Evolutionary conservation across 306 rosid species (phyloP).

Genomic region (Nissolia schottii): DNA sequence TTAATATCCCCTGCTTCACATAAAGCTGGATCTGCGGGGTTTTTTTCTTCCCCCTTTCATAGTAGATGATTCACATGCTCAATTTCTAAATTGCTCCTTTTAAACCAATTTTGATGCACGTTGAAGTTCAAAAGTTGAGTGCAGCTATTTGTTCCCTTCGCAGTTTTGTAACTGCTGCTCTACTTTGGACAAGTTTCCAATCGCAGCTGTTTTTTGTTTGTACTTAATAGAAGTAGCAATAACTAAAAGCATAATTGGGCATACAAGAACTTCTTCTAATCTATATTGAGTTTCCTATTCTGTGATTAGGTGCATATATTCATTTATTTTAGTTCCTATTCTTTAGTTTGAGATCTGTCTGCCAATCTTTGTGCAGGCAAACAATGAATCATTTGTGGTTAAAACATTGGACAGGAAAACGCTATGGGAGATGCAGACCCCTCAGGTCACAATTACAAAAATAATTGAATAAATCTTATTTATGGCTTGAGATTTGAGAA

Average conservation of each 20-base stretch:
- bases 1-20: neutral
- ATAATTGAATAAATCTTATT: constrained; percentile 8
- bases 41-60: neutral
- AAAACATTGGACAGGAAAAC: constrained; percentile 81
- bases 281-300: neutral
- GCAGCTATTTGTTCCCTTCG: neutral
- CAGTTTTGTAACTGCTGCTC: constrained; percentile 2
- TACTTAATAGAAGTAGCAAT: neutral
- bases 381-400: constrained; percentile 67
- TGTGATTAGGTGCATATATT: neutral
- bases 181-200: neutral
- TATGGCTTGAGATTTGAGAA: neutral
- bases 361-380: constrained; percentile 60
- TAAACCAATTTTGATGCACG: neutral
- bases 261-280: neutral
- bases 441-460: constrained; percentile 58
- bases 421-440: constrained; percentile 99
- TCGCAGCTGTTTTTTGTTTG: neutral
- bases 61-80: neutral
- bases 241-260: neutral
- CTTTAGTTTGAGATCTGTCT: constrained; percentile 3
- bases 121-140: neutral
- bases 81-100: neutral
- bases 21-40: neutral
- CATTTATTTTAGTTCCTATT: neutral